Percentiles rank a stretch among this genome's conserved stretches.
Conservation (phyloP, 1,284 basidiomycete genomes). For the Amylostereum chailletii region DNA sequence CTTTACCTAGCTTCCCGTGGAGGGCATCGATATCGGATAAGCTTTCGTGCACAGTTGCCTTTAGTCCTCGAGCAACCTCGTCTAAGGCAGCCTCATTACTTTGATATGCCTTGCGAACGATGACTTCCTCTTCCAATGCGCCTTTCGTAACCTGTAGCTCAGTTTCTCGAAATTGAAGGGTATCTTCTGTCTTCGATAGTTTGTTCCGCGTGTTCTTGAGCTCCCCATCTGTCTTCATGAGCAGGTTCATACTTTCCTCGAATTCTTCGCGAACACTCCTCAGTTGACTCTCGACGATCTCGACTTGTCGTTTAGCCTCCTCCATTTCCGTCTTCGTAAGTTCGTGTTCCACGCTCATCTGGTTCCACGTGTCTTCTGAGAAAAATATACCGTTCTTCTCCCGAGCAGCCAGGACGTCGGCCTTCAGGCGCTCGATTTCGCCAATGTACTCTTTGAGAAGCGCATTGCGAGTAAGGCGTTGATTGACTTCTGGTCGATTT, state of each 20-base stretch:
- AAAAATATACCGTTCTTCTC: constrained; percentile 95
- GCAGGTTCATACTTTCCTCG: constrained; percentile 73
- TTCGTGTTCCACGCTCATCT: constrained; percentile 74
- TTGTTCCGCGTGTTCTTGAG: constrained; percentile 55
- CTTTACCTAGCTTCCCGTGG: constrained; percentile 78
- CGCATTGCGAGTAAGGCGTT: constrained; percentile 87
- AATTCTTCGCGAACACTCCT: constrained; percentile 80
- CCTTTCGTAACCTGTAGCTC: constrained; percentile 48
- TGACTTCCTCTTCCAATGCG: constrained; percentile 68
- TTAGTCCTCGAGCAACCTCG: constrained; percentile 62
- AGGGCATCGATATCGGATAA: constrained; percentile 66
- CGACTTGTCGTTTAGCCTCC: constrained; percentile 76
- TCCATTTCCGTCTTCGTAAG: constrained; percentile 66
- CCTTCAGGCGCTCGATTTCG: constrained; percentile 94
- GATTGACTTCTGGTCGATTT: constrained; percentile 94
- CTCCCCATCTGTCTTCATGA: constrained; percentile 71
- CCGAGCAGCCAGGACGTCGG: constrained; percentile 81
- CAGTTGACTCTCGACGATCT: constrained; percentile 78
- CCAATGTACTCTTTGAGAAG: constrained; percentile 91
- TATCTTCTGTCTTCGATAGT: constrained; percentile 46
- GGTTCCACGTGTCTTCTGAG: constrained; percentile 81
- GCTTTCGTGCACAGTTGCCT: constrained; percentile 58
- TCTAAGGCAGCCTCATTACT: constrained; percentile 69
- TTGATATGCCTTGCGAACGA: constrained; percentile 71
- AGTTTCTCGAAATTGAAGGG: constrained; percentile 41